A percentile compares a stretch with the other conserved stretches of the same genome.
These are phyloP conservation scores for Suillus discolor DNA, from an alignment of 768 basidiomycete species.

Conservation along the genomic window DNA sequence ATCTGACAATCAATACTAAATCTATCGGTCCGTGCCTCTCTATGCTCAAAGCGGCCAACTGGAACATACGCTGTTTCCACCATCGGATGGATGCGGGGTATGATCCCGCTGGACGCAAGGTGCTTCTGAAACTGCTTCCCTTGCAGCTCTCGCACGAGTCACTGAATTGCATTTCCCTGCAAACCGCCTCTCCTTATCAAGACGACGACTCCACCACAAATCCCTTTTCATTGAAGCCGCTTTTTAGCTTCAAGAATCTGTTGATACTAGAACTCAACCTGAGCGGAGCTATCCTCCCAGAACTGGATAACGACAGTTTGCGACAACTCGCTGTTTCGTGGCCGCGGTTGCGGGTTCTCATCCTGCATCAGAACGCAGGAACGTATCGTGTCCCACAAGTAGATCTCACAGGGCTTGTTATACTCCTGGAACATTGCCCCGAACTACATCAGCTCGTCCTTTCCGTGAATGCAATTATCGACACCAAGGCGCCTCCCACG, in stretches of 20 bases:
- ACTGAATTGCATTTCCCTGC: slow-evolving; percentile 6
- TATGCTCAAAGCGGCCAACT: slow-evolving; percentile 3
- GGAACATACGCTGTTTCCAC: slow-evolving; percentile 10
- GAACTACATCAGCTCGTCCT: slow-evolving; percentile 1
- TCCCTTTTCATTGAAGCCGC: slow-evolving; percentile 24
- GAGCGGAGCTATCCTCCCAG: slow-evolving; percentile 7
- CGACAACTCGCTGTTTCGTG: slow-evolving; percentile 29
- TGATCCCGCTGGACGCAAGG: slow-evolving; percentile 6
- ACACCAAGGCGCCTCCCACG: slow-evolving; percentile 23
- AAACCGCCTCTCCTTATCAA: neutral
- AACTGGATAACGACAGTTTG: slow-evolving; percentile 26
- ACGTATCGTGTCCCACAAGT: neutral
- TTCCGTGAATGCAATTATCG: slow-evolving; percentile 28
- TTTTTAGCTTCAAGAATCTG: slow-evolving; percentile 25
- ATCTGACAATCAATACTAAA: slow-evolving; percentile 4
- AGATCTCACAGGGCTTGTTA: slow-evolving; percentile 4
- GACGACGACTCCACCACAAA: slow-evolving; percentile 29
- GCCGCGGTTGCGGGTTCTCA: slow-evolving; percentile 30
- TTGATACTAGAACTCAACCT: slow-evolving; percentile 24
- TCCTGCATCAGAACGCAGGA: slow-evolving; percentile 15
- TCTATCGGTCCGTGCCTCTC: slow-evolving; percentile 4
- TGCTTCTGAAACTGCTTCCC: neutral
- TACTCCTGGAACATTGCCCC: slow-evolving; percentile 3
- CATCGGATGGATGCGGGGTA: slow-evolving; percentile 8
- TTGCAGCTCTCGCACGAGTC: slow-evolving; percentile 2